These are phyloP conservation scores for Psilocybe sp. DNA, from an alignment of 768 basidiomycete species.

Conservation along the genomic window DNA sequence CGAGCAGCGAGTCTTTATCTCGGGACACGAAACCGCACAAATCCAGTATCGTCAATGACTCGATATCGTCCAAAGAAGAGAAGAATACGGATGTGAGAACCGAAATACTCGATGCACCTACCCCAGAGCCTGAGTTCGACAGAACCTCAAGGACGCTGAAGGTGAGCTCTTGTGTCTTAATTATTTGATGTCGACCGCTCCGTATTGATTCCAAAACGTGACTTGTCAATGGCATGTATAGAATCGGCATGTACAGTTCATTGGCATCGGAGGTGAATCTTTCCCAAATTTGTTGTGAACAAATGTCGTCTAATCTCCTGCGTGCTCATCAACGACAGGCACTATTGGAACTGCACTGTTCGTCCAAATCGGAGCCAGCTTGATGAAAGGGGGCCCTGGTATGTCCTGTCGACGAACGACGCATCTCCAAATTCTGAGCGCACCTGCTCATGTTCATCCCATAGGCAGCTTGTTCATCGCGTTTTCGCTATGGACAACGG, in stretches of 20 bases:
- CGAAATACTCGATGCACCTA: constrained; percentile 7
- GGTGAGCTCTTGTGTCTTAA: constrained; percentile 6
- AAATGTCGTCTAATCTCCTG: constrained; percentile 3
- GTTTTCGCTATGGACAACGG: constrained; percentile 46
- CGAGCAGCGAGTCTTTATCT: neutral
- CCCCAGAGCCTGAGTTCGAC: constrained; percentile 8
- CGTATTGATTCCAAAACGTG: neutral
- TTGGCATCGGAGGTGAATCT: constrained; percentile 44
- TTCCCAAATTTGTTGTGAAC: neutral
- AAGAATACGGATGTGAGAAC: constrained; percentile 4
- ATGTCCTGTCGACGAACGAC: constrained; percentile 21
- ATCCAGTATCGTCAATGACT: neutral
- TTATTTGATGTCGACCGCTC: neutral
- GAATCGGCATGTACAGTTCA: constrained; percentile 51
- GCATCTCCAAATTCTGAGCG: constrained; percentile 9
- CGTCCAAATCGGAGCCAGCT: constrained; percentile 63
- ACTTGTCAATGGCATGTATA: constrained; percentile 19
- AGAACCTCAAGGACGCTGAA: constrained; percentile 19
- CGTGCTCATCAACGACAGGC: constrained; percentile 28
- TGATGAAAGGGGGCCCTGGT: constrained; percentile 65
- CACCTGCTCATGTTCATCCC: neutral
- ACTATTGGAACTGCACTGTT: constrained; percentile 77
- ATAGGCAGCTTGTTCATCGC: constrained; percentile 48
- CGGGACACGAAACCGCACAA: neutral
- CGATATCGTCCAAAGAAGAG: constrained; percentile 2